A percentile compares a stretch with the other conserved stretches of the same genome.
Conservation (phyloP, 495 filamentous ascomycete species). For the Halenospora varia region DNA sequence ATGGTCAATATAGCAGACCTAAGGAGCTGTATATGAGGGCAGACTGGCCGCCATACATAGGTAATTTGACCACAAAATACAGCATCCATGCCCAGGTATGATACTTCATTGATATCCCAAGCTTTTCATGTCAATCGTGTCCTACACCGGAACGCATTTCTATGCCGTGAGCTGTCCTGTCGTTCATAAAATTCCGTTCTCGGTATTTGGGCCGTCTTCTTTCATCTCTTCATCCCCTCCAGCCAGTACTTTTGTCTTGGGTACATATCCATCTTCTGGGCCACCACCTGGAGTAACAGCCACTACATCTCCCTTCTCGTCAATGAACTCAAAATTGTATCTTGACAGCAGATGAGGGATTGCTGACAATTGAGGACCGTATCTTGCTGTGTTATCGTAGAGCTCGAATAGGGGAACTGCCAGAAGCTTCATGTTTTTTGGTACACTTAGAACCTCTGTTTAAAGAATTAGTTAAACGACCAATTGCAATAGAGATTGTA, state of each 20-base stretch:
- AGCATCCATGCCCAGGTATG: no score
- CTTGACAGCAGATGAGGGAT: slow-evolving; percentile 91
- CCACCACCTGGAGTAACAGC: slow-evolving; percentile 77
- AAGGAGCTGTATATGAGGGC: no score
- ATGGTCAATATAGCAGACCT: not conserved
- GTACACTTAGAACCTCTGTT: slow-evolving; percentile 89
- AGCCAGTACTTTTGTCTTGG: slow-evolving; percentile 70
- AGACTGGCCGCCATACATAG: not conserved
- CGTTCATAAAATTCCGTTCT: slow-evolving; percentile 31
- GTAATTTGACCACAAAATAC: not conserved
- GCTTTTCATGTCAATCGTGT: not conserved
- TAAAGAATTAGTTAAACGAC: not conserved
- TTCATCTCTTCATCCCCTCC: slow-evolving; percentile 47
- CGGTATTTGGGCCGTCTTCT: slow-evolving; percentile 16
- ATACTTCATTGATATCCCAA: not conserved
- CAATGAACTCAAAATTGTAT: slow-evolving; percentile 98
- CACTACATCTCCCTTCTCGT: slow-evolving; percentile 85
- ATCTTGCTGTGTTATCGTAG: slow-evolving; percentile 93
- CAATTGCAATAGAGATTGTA: not conserved
- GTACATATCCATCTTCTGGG: slow-evolving; percentile 41
- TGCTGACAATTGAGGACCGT: slow-evolving; percentile 92
- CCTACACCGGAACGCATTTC: not conserved
- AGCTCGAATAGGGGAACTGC: slow-evolving; percentile 96
- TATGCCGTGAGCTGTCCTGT: not conserved
- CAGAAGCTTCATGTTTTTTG: slow-evolving; percentile 99